Base-by-base conservation (phyloP, 345 rosid species). In the Eucalyptus marginata region DNA sequence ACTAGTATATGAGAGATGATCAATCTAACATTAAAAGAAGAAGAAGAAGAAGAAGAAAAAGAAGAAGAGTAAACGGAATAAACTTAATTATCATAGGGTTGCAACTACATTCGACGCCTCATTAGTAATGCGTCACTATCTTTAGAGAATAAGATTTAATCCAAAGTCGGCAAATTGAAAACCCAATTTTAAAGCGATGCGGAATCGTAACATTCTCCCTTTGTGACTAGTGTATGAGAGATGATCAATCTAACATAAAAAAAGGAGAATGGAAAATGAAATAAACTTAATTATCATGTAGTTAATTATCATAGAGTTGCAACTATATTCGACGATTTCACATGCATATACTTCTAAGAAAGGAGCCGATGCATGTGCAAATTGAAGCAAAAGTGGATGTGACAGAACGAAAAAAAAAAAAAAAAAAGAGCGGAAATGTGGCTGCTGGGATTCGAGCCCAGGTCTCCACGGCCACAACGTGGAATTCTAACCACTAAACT, bases 401-500 rank as follows among this genome's bases (percentile, higher is more conserved):
- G 79, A 31, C 15, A 27, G 31, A 15, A 64, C 43, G 1, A 8
- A 3, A 15, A 31, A n/a, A 7, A 36, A 36, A 36, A 36, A 36
- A 3, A 2, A 13, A 22, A 10, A 4, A 5, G 5, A 3, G 11
- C 2, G 4, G 3, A 36, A 27, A 4, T 95, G 96, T 94, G 96
- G 97, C 97, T 96, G 96, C 94, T 96, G 94, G 96, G 97, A 96
- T 94, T 96, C 96, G 94, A 96, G 96, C 96, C 96, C 94, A 95
- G 95, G 95, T 95, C 98, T 94, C 95, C 93, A 97, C 95, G 96
- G 97, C 96, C 96, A 96, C 96, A 95, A 95, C 95, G 94, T 94
- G 94, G 92, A 93, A 94, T 94, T 96, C 95, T 95, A 15, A 94
- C 97, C 96, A 95, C 99, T 94, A 95, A 96, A 93, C 97, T 95